Evolutionary conservation across 768 basidiomycete species (phyloP).

Genomic region (Suillus luteus): DNA sequence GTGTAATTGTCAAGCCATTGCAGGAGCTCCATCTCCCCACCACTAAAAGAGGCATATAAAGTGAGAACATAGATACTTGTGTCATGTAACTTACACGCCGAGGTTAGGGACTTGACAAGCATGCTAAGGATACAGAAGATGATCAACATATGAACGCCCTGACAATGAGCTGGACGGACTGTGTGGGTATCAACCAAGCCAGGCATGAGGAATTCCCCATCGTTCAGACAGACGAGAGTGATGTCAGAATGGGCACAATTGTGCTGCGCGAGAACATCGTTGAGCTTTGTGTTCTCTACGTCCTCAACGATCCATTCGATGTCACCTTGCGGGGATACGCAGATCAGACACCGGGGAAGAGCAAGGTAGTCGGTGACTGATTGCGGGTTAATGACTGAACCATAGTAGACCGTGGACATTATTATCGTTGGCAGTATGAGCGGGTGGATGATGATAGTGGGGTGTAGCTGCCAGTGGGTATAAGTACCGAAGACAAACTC

Average conservation of each 20-base stretch:
- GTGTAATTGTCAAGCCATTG: slow-evolving; percentile 87
- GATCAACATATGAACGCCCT: slow-evolving; percentile 3
- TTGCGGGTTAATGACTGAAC: slow-evolving; percentile 57
- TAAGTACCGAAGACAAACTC: neutral
- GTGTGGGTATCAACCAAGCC: slow-evolving; percentile 93
- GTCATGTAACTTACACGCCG: slow-evolving; percentile 31
- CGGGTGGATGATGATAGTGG: neutral
- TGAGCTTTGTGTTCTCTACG: slow-evolving; percentile 48
- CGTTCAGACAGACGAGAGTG: slow-evolving; percentile 41
- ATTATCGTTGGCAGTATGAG: neutral
- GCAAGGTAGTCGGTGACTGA: slow-evolving; percentile 45
- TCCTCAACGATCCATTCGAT: slow-evolving; percentile 75
- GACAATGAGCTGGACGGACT: slow-evolving; percentile 38
- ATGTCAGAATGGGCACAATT: slow-evolving; percentile 42
- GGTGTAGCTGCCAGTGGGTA: neutral
- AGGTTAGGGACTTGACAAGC: slow-evolving; percentile 46
- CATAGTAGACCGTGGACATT: slow-evolving; percentile 49
- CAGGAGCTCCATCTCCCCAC: slow-evolving; percentile 83
- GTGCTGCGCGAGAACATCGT: slow-evolving; percentile 51
- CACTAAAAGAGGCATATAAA: slow-evolving; percentile 44
- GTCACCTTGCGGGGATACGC: slow-evolving; percentile 49
- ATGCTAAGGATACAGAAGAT: slow-evolving; percentile 25
- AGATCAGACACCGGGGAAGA: slow-evolving; percentile 55
- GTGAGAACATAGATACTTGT: neutral
- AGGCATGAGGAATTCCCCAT: slow-evolving; percentile 76